Conservation (phyloP, 1,139 yeast genomes). For the Yamadazyma blattariae region DNA sequence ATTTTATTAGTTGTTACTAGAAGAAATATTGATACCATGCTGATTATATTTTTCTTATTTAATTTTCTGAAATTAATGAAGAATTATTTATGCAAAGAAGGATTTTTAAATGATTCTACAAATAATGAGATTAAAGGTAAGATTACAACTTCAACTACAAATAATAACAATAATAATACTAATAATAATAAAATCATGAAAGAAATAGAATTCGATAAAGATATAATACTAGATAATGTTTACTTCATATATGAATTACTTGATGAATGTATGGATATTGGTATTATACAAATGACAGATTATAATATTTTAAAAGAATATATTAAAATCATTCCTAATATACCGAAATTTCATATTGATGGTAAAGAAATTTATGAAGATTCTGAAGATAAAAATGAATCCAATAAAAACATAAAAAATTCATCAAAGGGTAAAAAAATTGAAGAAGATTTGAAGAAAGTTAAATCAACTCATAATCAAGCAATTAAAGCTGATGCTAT, state of each 20-base stretch:
- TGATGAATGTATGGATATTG: conserved; percentile 48
- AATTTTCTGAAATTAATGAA: conserved; percentile 29
- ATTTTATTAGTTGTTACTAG: conserved; percentile 30
- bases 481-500: conserved; percentile 34
- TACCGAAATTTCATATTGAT: conserved; percentile 20
- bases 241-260: conserved; percentile 39
- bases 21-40: conserved; percentile 40
- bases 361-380: conserved; percentile 11
- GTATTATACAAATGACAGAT: conserved; percentile 43
- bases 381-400: conserved; percentile 4
- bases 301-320: conserved; percentile 44
- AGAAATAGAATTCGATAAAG: conserved; percentile 20
- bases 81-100: conserved; percentile 25
- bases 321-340: conserved; percentile 38
- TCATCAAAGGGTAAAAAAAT: conserved; percentile 2
- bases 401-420: not conserved
- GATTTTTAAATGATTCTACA: conserved; percentile 1
- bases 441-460: conserved; percentile 12
- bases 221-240: conserved; percentile 37
- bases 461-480: conserved; percentile 40
- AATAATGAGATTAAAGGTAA: too few species aligned
- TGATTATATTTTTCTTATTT: conserved; percentile 35
- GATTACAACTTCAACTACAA: too few species aligned
- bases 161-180: not conserved
- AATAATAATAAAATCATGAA: not conserved